These are phyloP conservation scores for Xerocomus brunneocitrinus DNA, from an alignment of 768 basidiomycete species.

Conservation along the genomic window DNA sequence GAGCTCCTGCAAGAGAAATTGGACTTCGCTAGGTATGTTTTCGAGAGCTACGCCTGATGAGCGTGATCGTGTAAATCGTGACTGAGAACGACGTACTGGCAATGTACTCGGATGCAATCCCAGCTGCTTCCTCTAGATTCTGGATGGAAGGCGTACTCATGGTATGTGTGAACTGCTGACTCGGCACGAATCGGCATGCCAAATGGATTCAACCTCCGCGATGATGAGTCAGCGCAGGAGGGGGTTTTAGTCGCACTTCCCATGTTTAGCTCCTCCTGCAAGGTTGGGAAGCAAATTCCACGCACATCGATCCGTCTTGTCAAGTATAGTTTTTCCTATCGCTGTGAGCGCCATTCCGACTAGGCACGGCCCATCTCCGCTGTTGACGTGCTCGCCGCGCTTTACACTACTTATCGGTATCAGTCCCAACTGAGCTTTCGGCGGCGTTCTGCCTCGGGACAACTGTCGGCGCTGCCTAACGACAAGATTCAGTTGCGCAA, in stretches of 20 bases:
- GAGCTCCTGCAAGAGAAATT: constrained; percentile 46
- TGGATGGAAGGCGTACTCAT: constrained; percentile 33
- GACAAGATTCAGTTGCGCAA: not conserved
- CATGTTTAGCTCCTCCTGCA: too few relatives aligned
- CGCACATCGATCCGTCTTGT: too few relatives aligned
- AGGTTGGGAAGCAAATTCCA: too few relatives aligned
- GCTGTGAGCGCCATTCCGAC: too few relatives aligned
- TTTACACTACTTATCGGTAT: too few relatives aligned
- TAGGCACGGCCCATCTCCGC: not conserved
- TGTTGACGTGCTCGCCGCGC: too few relatives aligned
- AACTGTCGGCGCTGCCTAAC: not conserved
- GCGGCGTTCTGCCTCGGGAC: not conserved
- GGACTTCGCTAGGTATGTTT: constrained; percentile 47
- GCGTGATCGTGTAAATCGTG: not conserved
- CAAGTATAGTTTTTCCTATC: not conserved
- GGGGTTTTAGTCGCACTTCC: too few relatives aligned
- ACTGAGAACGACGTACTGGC: constrained; percentile 34
- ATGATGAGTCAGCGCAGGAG: constrained; percentile 13
- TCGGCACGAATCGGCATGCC: constrained; percentile 14
- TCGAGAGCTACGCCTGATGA: constrained; percentile 37
- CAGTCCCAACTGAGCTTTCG: not conserved
- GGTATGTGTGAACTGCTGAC: not conserved
- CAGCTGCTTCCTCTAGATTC: constrained; percentile 46
- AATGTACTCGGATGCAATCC: constrained; percentile 46
- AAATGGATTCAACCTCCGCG: constrained; percentile 21